These are phyloP conservation scores for Fusarium bulbicola DNA, from an alignment of 2,329 filamentous ascomycete genomes.

Conservation along the genomic window DNA sequence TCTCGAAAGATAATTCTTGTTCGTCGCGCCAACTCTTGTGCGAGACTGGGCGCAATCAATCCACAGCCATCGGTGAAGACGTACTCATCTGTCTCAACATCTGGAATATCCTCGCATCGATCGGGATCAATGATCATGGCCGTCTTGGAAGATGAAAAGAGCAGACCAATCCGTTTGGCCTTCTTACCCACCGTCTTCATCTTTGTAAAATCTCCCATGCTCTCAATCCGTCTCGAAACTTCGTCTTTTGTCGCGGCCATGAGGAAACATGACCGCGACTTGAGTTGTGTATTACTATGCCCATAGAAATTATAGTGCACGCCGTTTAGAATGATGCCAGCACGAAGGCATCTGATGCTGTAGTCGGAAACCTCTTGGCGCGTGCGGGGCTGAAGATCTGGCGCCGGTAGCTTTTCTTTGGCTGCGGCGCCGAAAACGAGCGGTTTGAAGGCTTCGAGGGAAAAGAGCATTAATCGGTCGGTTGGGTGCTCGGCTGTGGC, in stretches of 20 bases:
- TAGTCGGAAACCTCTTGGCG: neutral
- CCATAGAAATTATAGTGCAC: conserved; percentile 5
- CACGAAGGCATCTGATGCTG: neutral
- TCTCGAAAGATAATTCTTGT: neutral
- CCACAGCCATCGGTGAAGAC: conserved; percentile 4
- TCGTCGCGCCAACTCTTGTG: neutral
- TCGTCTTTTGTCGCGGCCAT: neutral
- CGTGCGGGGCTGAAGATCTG: neutral
- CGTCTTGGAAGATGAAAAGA: neutral
- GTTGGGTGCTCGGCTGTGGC: neutral
- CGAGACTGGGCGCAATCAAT: neutral
- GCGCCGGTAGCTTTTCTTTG: neutral
- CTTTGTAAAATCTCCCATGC: neutral
- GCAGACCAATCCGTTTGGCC: neutral
- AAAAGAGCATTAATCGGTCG: neutral
- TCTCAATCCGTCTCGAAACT: neutral
- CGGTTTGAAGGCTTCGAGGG: neutral
- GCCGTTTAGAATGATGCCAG: neutral
- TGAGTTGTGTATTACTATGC: neutral
- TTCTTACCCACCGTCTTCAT: conserved; percentile 5
- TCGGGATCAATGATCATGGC: neutral
- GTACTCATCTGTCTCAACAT: neutral
- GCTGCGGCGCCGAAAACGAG: neutral
- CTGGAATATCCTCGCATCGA: neutral
- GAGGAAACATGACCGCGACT: conserved; percentile 1